A percentile compares a stretch with the other conserved stretches of the same genome.
Evolutionary conservation across 2,329 filamentous ascomycete genomes (phyloP).

Genomic region (Beauveria rudraprayagi): DNA sequence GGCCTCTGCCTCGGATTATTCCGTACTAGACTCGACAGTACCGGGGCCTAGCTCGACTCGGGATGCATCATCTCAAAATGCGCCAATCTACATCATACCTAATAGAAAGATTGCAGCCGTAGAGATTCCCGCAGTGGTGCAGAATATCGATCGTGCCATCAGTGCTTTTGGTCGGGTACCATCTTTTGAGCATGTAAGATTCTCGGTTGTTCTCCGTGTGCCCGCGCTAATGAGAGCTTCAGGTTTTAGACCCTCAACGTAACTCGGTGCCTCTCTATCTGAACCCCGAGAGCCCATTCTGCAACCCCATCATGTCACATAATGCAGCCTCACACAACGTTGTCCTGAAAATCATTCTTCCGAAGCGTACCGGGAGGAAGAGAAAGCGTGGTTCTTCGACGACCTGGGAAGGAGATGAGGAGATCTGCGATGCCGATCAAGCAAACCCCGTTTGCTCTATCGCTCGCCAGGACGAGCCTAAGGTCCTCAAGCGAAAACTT

Average conservation of each 20-base stretch:
- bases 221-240: not conserved
- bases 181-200: conserved; percentile 30
- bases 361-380: conserved; percentile 78
- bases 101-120: conserved; percentile 30
- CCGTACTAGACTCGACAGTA: not conserved
- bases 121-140: conserved; percentile 35
- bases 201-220: too few species aligned
- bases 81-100: conserved; percentile 29
- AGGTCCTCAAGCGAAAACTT: conserved; percentile 52
- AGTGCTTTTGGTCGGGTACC: conserved; percentile 33
- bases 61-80: conserved; percentile 11
- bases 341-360: conserved; percentile 77
- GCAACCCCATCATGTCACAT: conserved; percentile 69
- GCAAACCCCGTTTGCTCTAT: conserved; percentile 30
- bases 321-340: conserved; percentile 73
- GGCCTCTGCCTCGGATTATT: not conserved
- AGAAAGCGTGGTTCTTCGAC: conserved; percentile 69
- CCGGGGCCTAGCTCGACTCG: not conserved
- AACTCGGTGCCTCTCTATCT: conserved; percentile 62
- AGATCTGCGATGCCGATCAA: conserved; percentile 21
- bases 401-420: conserved; percentile 47
- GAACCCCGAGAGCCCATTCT: conserved; percentile 69
- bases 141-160: conserved; percentile 35
- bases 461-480: conserved; percentile 44
- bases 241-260: conserved; percentile 41